Percentiles rank a stretch among this genome's conserved stretches.
Evolutionary conservation across 768 basidiomycete genomes (phyloP).

Genomic region (Phaeolepiota aurea): DNA sequence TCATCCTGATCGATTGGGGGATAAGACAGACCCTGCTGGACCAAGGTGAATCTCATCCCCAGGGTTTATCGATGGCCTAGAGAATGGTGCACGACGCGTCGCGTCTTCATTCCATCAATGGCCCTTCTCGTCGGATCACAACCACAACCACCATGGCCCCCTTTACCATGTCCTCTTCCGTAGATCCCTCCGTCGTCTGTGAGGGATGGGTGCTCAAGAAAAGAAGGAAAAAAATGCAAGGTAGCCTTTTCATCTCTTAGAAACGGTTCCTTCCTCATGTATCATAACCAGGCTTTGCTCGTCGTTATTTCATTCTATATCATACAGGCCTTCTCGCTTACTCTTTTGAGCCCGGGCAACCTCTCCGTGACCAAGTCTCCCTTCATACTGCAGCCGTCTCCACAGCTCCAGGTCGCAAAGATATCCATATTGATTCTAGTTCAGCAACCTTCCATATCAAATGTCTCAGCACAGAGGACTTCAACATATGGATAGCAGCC

Average conservation of each 20-base stretch:
- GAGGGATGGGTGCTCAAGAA: slow-evolving; percentile 87
- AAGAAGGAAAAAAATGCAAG: slow-evolving; percentile 83
- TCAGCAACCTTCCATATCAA: slow-evolving; percentile 78
- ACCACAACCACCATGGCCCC: too few species aligned
- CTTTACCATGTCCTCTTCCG: too few species aligned
- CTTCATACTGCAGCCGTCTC: slow-evolving; percentile 71
- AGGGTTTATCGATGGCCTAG: background rate
- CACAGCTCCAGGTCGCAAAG: slow-evolving; percentile 61
- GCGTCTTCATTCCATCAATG: too few species aligned
- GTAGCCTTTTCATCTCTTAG: slow-evolving; percentile 22
- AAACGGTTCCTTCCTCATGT: background rate
- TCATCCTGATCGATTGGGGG: slow-evolving; percentile 15
- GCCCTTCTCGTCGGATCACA: too few species aligned
- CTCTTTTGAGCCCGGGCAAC: slow-evolving; percentile 63
- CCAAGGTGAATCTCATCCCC: background rate
- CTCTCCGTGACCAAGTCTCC: slow-evolving; percentile 61
- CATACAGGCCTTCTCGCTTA: slow-evolving; percentile 68
- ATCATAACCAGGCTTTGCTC: slow-evolving; percentile 60
- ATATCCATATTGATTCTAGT: slow-evolving; percentile 74
- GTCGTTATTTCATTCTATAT: slow-evolving; percentile 69
- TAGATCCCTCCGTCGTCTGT: slow-evolving; percentile 26
- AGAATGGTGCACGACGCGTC: background rate
- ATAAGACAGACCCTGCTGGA: background rate
- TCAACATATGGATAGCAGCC: slow-evolving; percentile 64
- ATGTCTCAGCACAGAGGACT: slow-evolving; percentile 65